These are phyloP conservation scores for Pouteria campechiana DNA, from an alignment of 179 eudicot species.

Conservation along the genomic window DNA sequence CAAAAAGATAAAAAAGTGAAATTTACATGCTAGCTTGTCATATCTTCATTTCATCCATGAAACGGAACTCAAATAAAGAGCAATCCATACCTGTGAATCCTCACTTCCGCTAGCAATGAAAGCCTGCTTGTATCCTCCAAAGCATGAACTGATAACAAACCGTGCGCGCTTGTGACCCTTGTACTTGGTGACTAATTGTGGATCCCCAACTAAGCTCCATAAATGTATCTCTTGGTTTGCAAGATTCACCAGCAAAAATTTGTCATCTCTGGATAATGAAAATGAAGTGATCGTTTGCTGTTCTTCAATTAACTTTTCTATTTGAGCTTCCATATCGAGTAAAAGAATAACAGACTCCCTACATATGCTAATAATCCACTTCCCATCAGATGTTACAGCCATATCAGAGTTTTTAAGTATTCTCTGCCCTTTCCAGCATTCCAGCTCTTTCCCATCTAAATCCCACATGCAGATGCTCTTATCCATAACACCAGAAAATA, in stretches of 20 bases:
- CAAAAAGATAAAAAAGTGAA: not conserved
- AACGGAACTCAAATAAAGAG: not conserved
- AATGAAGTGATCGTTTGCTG: slow-evolving; percentile 62
- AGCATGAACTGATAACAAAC: slow-evolving; percentile 63
- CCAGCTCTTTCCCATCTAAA: slow-evolving; percentile 46
- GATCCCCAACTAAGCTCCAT: slow-evolving; percentile 54
- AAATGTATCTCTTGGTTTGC: slow-evolving; percentile 68
- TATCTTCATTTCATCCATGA: not conserved
- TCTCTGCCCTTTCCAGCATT: slow-evolving; percentile 53
- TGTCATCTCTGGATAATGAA: slow-evolving; percentile 53
- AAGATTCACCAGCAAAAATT: slow-evolving; percentile 43
- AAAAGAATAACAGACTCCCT: slow-evolving; percentile 38
- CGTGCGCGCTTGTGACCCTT: slow-evolving; percentile 62
- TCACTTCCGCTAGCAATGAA: slow-evolving; percentile 85
- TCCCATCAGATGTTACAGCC: slow-evolving; percentile 45
- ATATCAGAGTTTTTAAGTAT: slow-evolving; percentile 52
- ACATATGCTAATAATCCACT: slow-evolving; percentile 39
- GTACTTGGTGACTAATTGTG: slow-evolving; percentile 41
- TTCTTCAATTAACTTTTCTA: slow-evolving; percentile 50
- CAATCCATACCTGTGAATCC: slow-evolving; percentile 57
- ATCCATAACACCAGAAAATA: slow-evolving; percentile 48
- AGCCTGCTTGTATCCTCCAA: slow-evolving; percentile 66
- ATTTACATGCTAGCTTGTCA: not conserved
- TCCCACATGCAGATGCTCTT: slow-evolving; percentile 71
- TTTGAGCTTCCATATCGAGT: slow-evolving; percentile 41